Base-by-base conservation (phyloP, 2,329 filamentous ascomycete species). In the Talaromyces sp. region DNA sequence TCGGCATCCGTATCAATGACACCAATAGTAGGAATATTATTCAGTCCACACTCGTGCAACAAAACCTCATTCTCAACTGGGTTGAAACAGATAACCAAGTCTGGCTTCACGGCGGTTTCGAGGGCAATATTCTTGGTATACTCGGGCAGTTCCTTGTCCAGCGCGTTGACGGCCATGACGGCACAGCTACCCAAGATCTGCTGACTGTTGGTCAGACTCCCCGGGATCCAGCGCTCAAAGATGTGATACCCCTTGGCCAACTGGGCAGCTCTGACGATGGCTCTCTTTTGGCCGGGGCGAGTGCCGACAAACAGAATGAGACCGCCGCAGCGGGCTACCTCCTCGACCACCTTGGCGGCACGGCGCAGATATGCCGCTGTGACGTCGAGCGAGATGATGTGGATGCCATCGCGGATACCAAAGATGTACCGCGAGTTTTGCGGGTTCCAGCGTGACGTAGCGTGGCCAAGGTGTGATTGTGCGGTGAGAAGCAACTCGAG, bases 361-460 rank as follows among this genome's bases (percentile, higher is more conserved):
- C 95, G 88, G n/a, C 94, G 88, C 60, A 99, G 84, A 77, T 98
- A 89, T 16, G 92, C 89, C 14, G 92, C 92, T 34, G 91, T 98
- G 63, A 87, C 84, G 74, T 99, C 95, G 3, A 98, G 87, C 9
- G 89, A 90, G 75, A 99, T 96, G 74, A 99, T 92, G 78, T 97
- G 94, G 64, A 96, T 88, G 16, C 90, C 92, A 68, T 95, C 85
- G 52, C 95, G 85, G 64, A 96, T 86, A 69, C 95, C 95, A 74
- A 91, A 93, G 74, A 99, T 98, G 79, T 98, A 98, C 67, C 90
- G 86, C 66, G 92, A 89, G 79, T 98, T 99, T 58, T 87, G 88
- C 10, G 95, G 93, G 78, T 99, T 96, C 95, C 95, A 99, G 56
- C 93, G 84, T 64, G 91, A 91, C 0, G 90, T 94, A 70, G 90